Evolutionary conservation across 495 filamentous ascomycete genomes (phyloP).

Genomic region (Durotheca rogersii): DNA sequence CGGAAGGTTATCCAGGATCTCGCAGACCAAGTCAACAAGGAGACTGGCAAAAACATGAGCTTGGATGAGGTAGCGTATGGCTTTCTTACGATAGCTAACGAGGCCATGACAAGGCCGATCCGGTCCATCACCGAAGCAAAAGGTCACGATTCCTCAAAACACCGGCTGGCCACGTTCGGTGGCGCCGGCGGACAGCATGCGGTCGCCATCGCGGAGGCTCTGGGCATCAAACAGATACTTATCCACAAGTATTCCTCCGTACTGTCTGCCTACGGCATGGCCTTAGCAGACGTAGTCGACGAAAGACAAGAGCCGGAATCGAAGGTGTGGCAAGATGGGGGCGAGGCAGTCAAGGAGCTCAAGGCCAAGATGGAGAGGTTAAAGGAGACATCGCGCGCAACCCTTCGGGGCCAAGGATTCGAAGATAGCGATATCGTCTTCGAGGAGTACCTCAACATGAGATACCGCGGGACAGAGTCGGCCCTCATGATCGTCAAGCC

Average conservation of each 20-base stretch:
- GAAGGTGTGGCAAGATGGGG: slow-evolving; percentile 66
- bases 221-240: slow-evolving; percentile 85
- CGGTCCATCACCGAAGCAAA: slow-evolving; percentile 89
- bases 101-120: slow-evolving; percentile 93
- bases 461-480: slow-evolving; percentile 85
- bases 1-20: slow-evolving; percentile 75
- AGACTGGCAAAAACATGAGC: slow-evolving; percentile 68
- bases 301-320: slow-evolving; percentile 91
- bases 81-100: slow-evolving; percentile 91
- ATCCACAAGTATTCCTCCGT: slow-evolving; percentile 93
- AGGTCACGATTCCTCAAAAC: slow-evolving; percentile 87
- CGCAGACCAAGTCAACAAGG: slow-evolving; percentile 72
- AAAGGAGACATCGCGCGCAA: slow-evolving; percentile 64
- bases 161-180: slow-evolving; percentile 88
- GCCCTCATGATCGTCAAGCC: slow-evolving; percentile 80
- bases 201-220: slow-evolving; percentile 85
- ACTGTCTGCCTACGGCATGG: slow-evolving; percentile 95
- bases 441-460: slow-evolving; percentile 87
- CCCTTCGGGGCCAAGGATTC: slow-evolving; percentile 74
- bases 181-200: slow-evolving; percentile 96
- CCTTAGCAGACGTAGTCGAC: slow-evolving; percentile 90
- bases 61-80: slow-evolving; percentile 88
- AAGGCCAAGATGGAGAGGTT: slow-evolving; percentile 60
- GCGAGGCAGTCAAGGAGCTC: slow-evolving; percentile 53
- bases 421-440: slow-evolving; percentile 69